Conservation (phyloP, 2,329 filamentous ascomycete species). For the Talaromyces sp. region DNA sequence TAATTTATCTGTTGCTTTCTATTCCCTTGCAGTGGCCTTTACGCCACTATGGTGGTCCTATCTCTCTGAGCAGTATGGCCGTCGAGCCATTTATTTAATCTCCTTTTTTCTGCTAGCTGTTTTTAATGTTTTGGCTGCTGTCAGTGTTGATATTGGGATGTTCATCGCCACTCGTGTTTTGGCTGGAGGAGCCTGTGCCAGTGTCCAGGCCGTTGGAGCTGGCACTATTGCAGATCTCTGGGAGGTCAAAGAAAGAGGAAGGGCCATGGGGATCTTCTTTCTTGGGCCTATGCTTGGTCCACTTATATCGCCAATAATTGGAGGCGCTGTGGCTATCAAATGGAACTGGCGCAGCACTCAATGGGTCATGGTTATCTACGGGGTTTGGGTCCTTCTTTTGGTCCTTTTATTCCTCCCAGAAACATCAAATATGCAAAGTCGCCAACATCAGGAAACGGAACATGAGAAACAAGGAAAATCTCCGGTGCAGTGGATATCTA, state of each 20-base stretch:
- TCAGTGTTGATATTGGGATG: slow-evolving; percentile 64
- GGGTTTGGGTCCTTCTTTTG: slow-evolving; percentile 37
- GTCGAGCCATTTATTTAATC: slow-evolving; percentile 68
- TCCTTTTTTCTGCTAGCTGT: slow-evolving; percentile 68
- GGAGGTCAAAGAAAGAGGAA: slow-evolving; percentile 65
- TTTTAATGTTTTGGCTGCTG: slow-evolving; percentile 64
- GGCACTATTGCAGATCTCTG: slow-evolving; percentile 80
- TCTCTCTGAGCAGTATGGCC: slow-evolving; percentile 66
- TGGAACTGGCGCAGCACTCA: slow-evolving; percentile 72
- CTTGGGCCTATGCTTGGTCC: slow-evolving; percentile 72
- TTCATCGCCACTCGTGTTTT: slow-evolving; percentile 71
- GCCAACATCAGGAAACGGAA: not conserved
- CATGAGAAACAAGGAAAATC: not conserved
- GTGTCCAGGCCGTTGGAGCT: slow-evolving; percentile 75
- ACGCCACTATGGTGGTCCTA: slow-evolving; percentile 85
- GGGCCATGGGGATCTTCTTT: slow-evolving; percentile 77
- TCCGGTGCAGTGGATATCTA: not conserved
- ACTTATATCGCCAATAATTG: slow-evolving; percentile 68
- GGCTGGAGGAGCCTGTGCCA: slow-evolving; percentile 69
- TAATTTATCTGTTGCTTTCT: slow-evolving; percentile 71
- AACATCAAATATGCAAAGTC: slow-evolving; percentile 17
- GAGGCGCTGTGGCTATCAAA: slow-evolving; percentile 61
- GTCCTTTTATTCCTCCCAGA: slow-evolving; percentile 43
- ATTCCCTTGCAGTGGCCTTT: slow-evolving; percentile 77
- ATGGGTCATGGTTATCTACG: slow-evolving; percentile 72